Evolutionary conservation across 352 stramenopile species (phyloP).

Genomic region (Pythium biforme): DNA sequence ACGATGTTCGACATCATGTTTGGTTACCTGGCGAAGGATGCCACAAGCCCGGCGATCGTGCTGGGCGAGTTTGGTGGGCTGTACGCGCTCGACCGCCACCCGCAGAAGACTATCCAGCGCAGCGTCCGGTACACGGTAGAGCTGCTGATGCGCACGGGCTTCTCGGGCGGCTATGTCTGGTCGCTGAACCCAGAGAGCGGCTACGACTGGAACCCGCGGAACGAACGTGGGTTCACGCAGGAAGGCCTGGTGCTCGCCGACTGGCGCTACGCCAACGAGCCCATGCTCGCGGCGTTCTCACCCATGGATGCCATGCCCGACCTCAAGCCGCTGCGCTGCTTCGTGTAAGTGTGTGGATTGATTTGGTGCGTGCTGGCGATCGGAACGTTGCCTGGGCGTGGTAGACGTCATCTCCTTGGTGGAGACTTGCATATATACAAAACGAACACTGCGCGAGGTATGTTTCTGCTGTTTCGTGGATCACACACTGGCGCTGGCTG

Average conservation of each 20-base stretch:
- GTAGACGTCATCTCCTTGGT: too few relatives aligned
- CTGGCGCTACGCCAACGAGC: constrained; percentile 51
- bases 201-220: constrained; percentile 54
- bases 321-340: constrained; percentile 48
- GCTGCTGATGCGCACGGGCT: constrained; percentile 41
- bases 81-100: constrained; percentile 48
- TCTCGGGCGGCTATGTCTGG: constrained; percentile 62
- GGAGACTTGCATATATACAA: too few relatives aligned
- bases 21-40: constrained; percentile 21
- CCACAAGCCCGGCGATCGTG: constrained; percentile 43
- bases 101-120: constrained; percentile 53
- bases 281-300: constrained; percentile 41
- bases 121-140: constrained; percentile 49
- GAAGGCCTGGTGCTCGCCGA: constrained; percentile 51
- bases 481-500: constrained; percentile 69
- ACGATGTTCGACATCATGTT: constrained; percentile 29
- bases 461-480: not conserved
- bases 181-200: constrained; percentile 66
- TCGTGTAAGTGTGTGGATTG: not conserved
- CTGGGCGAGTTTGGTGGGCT: constrained; percentile 68
- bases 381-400: too few relatives aligned
- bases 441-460: not conserved
- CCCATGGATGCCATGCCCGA: constrained; percentile 46
- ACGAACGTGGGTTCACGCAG: constrained; percentile 32
- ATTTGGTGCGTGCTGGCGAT: too few relatives aligned